Base-by-base conservation (phyloP, 148 eudicot species). In the Rhododendron williamsianum region DNA sequence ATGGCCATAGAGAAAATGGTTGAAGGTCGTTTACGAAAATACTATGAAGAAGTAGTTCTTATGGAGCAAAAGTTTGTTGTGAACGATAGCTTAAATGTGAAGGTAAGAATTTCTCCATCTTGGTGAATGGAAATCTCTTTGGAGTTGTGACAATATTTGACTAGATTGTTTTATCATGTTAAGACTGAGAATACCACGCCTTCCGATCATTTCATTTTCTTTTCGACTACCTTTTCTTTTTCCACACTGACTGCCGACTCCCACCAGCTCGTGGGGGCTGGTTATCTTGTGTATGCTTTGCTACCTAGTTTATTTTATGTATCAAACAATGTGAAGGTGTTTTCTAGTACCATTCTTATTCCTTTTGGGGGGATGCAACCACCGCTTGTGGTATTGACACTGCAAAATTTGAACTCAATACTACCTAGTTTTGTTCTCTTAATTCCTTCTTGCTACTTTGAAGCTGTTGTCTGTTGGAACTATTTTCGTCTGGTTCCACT, bases 1-100 rank as follows among this genome's bases (percentile, higher is more conserved):
- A 89, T 92, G 92, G 98, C 98, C 81, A 91, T 95, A 88, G 99
- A 97, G 85, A 97, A 95, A 89, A 97, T 95, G 92, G 94, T 97
- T 85, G 98, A 97, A 94, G 99, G 99, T 25, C 96, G 99, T 80
- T 73, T 97, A 83, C 90, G 95, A 86, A 97, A 97, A 84, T 97
- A 95, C 90, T 92, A 71, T 76, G 99, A 95, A 88, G 99, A 97
- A 85, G 98, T 95, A 73, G 98, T 93, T 87, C 91, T 97, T 38
- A 89, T 95, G 99, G 99, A 97, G 93, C 99, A 97, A 81, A 97
- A 97, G 89, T 95, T 91, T 86, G 82, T 94, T 80, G 92, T 95
- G 58, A 89, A 97, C 83, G 99, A 97, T 83, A 58, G 95, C 7
- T 38, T 92, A n/a, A 90, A 86, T 89, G 93, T 97, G 58, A 92